Base-by-base conservation (phyloP, 2,329 filamentous ascomycete species). In the Alternaria postmessia region DNA sequence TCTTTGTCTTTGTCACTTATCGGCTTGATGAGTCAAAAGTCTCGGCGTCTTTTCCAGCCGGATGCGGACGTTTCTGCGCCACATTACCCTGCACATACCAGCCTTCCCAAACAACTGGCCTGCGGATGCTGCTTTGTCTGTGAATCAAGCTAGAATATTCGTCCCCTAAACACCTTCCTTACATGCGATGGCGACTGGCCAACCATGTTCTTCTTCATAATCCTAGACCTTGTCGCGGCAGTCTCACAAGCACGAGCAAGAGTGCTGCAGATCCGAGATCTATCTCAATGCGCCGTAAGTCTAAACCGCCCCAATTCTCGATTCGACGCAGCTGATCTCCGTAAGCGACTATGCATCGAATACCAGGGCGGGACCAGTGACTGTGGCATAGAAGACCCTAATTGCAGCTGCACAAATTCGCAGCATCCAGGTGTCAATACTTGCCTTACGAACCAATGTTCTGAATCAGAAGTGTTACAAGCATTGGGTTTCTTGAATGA, bases 401-500 rank as follows among this genome's bases (percentile, higher is more conserved):
- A 20, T 39, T 39, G 38, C 38, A 39, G n/a, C 6, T 20, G 38
- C 7, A 1, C 32, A 36, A 36, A 36, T 36, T 36, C 32, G 14
- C 32, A 12, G 0, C 1, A 36, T 11, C 14, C 14, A 36, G 0
- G 5, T 36, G 5, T 36, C 32, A 0, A 14, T 1, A 14, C 14
- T 6, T 36, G 32, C 32, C 14, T 36, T 14, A 1, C 9, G 28
- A 5, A 3, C 32, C 1, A 7, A 16, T 36, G 14, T 14, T 14
- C 32, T 36, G 6, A 6, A 14, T 16, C 32, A 7, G 32, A 36
- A 2, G 1, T 6, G 0, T 5, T 1, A 20, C 8, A 20, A 9
- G n/a, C 38, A 20, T 20, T 9, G 1, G 2, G 0, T 18, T 20
- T 20, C n/a, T 11, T 39, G 0, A 7, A 20, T 8, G n/a, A 20